These are phyloP conservation scores for Chrysanthemum lavandulifolium DNA, from an alignment of 129 eudicot species.

Conservation along the genomic window DNA sequence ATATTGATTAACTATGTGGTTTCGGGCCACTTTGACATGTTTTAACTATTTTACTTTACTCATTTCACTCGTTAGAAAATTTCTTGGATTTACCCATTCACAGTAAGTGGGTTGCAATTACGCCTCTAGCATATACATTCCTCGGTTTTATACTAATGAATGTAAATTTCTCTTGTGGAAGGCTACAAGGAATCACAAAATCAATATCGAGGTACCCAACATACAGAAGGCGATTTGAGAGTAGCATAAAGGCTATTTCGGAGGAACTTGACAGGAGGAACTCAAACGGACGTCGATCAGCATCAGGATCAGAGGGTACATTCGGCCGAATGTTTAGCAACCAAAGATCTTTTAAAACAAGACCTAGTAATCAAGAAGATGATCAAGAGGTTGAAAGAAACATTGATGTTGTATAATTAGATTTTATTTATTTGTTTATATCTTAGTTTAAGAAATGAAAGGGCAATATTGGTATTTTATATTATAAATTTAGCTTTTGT, in stretches of 20 bases:
- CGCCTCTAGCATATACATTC: background rate
- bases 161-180: constrained; percentile 15
- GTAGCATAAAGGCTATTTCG: constrained; percentile 47
- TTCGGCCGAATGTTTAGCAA: constrained; percentile 53
- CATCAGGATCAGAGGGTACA: constrained; percentile 38
- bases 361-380: constrained; percentile 39
- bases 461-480: too few species aligned
- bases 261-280: constrained; percentile 60
- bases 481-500: too few species aligned
- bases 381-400: constrained; percentile 55
- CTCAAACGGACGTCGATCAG: constrained; percentile 27
- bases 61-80: too few species aligned
- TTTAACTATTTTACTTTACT: too few species aligned
- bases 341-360: constrained; percentile 52
- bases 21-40: too few species aligned
- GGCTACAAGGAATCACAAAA: constrained; percentile 84
- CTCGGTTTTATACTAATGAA: constrained; percentile 10
- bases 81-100: too few species aligned
- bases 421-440: constrained; percentile 14
- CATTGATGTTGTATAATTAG: constrained; percentile 38
- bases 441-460: background rate
- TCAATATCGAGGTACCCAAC: constrained; percentile 89
- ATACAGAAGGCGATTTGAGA: constrained; percentile 76
- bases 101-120: too few species aligned
- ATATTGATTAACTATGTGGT: too few species aligned